phyloP scores from a whole-genome alignment of 805 yeast genomes.

The Millerozyma acaciae region DNA sequence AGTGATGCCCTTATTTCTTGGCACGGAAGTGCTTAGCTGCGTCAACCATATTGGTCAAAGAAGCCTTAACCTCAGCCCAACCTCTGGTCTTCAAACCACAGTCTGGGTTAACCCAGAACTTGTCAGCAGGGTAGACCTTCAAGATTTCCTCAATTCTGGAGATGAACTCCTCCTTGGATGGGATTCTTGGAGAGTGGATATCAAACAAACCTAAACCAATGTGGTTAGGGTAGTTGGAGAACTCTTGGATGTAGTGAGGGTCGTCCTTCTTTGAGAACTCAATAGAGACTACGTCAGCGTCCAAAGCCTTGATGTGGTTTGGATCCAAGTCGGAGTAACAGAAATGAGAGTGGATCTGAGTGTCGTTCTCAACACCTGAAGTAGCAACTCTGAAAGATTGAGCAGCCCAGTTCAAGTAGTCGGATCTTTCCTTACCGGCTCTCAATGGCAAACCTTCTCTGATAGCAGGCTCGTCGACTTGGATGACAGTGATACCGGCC shows the following conservation, averaged over 20 bases:
- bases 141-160: slow-evolving; percentile 90
- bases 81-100: slow-evolving; percentile 99
- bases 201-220: slow-evolving; percentile 99
- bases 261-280: slow-evolving; percentile 99
- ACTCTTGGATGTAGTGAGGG: slow-evolving; percentile 96
- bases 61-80: slow-evolving; percentile 95
- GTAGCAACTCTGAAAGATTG: slow-evolving; percentile 99
- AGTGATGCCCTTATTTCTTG: slow-evolving; percentile 26
- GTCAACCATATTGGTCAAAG: slow-evolving; percentile 97
- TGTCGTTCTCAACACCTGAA: slow-evolving; percentile 90
- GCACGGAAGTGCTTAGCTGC: slow-evolving; percentile 90
- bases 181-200: slow-evolving; percentile 99
- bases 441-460: slow-evolving; percentile 99
- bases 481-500: slow-evolving; percentile 96
- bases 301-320: slow-evolving; percentile 98
- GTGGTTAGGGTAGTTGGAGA: slow-evolving; percentile 98
- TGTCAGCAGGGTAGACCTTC: slow-evolving; percentile 95
- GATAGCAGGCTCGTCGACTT: slow-evolving; percentile 99
- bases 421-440: slow-evolving; percentile 94
- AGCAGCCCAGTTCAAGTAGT: slow-evolving; percentile 98
- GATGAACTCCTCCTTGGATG: slow-evolving; percentile 95
- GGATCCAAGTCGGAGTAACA: slow-evolving; percentile 99
- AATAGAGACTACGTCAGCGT: slow-evolving; percentile 98
- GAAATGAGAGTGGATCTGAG: slow-evolving; percentile 99
- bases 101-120: slow-evolving; percentile 99